Evolutionary conservation across 768 basidiomycete genomes (phyloP).

Genomic region (Pisolithus albus): DNA sequence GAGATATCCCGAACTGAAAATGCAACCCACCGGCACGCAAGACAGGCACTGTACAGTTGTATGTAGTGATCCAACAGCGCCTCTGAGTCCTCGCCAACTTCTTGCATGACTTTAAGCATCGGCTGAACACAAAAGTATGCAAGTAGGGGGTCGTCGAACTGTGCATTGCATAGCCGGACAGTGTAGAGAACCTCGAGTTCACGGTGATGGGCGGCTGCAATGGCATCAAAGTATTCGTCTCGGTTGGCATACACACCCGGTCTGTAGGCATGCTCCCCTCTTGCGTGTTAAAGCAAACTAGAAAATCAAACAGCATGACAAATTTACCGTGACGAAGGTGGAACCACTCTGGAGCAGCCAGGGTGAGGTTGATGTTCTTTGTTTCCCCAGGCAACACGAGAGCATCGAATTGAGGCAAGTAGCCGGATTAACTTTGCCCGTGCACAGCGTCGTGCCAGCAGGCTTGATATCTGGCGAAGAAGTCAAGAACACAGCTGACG

Average conservation of each 20-base stretch:
- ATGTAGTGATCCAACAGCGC: conserved; percentile 58
- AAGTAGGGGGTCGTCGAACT: no score
- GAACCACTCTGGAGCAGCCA: conserved; percentile 68
- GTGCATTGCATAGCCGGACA: conserved; percentile 35
- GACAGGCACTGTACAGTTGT: conserved; percentile 32
- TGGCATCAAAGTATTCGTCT: conserved; percentile 44
- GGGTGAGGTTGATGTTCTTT: conserved; percentile 56
- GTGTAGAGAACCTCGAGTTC: conserved; percentile 41
- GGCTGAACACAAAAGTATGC: conserved; percentile 61
- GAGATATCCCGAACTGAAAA: not conserved
- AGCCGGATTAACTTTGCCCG: conserved; percentile 63
- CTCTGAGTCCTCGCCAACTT: conserved; percentile 55
- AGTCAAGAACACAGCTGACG: not conserved
- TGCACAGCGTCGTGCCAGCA: conserved; percentile 17
- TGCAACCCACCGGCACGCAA: conserved; percentile 35
- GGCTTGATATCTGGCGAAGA: conserved; percentile 14
- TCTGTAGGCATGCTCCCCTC: conserved; percentile 19
- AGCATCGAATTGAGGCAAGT: conserved; percentile 55
- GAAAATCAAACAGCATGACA: not conserved
- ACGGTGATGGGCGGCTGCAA: conserved; percentile 40
- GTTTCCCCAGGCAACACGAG: conserved; percentile 57
- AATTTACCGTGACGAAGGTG: conserved; percentile 56
- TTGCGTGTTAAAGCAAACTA: not conserved
- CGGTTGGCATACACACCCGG: conserved; percentile 14
- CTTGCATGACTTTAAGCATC: conserved; percentile 51